Evolutionary conservation across 768 basidiomycete genomes (phyloP), one percentile per base, ranked within the genome.

Genomic region (Thelephora ganbajun): DNA sequence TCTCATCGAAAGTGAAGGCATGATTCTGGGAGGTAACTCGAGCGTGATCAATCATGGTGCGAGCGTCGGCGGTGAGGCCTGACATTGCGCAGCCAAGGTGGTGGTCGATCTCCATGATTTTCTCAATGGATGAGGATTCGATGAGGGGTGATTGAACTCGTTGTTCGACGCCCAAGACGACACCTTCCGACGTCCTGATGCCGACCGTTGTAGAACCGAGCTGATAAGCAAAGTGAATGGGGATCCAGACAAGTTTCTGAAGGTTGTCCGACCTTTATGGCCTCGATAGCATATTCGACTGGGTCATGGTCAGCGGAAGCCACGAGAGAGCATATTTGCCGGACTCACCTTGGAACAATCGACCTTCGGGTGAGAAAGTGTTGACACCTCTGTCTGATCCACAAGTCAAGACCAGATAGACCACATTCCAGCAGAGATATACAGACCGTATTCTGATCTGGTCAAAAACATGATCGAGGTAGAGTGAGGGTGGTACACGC

Each of bases 221-320:
- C 93, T 98, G 61, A 48, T 46, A 14, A 36, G 39, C 7, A 33
- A 16, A 44, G 19, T n/a, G 39, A 5, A 35, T 9, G 23, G 19
- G 3, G 22, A 26, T 30, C 50, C 49, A 51, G 44, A 46, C 41
- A 20, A 48, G 35, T 30, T 34, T 12, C 16, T 35, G 35, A 33
- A 20, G 20, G 22, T 57, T 46, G 18, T 42, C 18, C 50, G 53
- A 92, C 92, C 68, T 96, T 98, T 66, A 98, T 98, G 6, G 96
- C 96, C 61, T 99, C 96, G 62, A 98, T 99, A 45, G 96, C 96
- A 72, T 98, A 98, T 68, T 99, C 96, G 66, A 99, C 94, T 97
- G 56, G 1, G 33, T 20, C 33, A 12, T 48, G 1, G 14, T 30
- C n/a, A 26, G 44, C 33, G 11, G 48, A 18, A 49, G 44, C 13